Evolutionary conservation across 164 flowering plant species (phyloP), one percentile per base, ranked within the genome.

Genomic region (Dillenia turbinata): DNA sequence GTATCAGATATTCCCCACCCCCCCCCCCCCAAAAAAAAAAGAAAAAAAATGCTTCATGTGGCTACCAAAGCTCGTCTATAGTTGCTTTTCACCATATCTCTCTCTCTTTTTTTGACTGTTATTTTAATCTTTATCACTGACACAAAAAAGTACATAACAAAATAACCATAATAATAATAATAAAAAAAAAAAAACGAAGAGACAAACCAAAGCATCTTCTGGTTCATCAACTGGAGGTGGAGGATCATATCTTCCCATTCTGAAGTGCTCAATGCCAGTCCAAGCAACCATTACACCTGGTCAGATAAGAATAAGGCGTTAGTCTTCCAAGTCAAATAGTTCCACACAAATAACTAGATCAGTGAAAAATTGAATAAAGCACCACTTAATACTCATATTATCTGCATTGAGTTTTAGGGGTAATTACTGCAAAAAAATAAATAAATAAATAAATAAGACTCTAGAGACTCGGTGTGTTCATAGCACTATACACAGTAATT

Each of bases 261-360:
- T 75, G 45, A 87, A 93, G 69, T 93, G 89, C 80, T 94, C 98
- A 54, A 94, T 81, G 56, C 97, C 98, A 57, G 98, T 84, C 98
- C 98, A 94, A 63, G 98, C 97, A 68, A 94, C 71, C 98, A 94
- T 94, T 24, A 89, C 96, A 72, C 97, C 98, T 94, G 61, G 14
- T 22, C 26, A 65, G 13, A 66, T 14, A 15, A 60, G 48, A 63
- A 51, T n/a, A 60, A 19, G 48, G 16, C 57, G 46, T 61, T 57
- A 67, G 24, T 52, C 11, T 44, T 46, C 14, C 13, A 1, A 19
- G 1, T 19, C 22, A 1, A 19, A 19, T 19, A 19, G 22, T 19
- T 19, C 22, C 1, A 19, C 22, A 56, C 33, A 17, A 16, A 53
- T 63, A 17, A 14, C 24, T 5, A 7, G 33, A 12, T 10, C 16